Percentiles rank a stretch among this genome's conserved stretches.
phyloP scores from a whole-genome alignment of 257 asterid species.

The Solanum gandarillasii region DNA sequence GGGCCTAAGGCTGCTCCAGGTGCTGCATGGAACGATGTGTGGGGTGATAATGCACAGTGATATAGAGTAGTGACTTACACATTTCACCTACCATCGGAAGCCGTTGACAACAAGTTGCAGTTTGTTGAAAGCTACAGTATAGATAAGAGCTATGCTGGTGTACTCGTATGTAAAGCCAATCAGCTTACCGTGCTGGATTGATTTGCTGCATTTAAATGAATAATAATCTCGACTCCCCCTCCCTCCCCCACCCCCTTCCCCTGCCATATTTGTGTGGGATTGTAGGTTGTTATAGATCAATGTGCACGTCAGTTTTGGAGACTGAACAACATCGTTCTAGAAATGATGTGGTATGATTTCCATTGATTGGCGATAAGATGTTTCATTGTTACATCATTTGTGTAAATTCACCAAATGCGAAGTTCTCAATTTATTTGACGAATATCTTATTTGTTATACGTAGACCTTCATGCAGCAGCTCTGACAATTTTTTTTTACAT shows the following conservation, averaged over 20 bases:
- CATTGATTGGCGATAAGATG: not conserved
- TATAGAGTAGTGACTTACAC: not conserved
- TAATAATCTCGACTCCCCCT: not conserved
- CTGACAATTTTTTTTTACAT: not conserved
- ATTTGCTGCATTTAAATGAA: not conserved
- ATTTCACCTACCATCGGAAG: not conserved
- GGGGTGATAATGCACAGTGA: slow-evolving; percentile 42
- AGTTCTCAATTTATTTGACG: not conserved
- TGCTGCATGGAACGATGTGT: slow-evolving; percentile 69
- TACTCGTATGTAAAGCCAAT: not conserved
- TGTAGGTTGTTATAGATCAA: not conserved
- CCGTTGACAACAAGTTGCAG: not conserved
- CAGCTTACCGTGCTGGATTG: not conserved
- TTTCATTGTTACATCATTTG: not conserved
- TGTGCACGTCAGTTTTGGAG: not conserved
- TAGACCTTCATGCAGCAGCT: not conserved
- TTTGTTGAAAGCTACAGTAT: not conserved
- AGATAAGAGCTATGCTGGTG: not conserved
- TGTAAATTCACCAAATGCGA: not conserved
- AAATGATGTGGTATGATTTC: not conserved
- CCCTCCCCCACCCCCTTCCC: not conserved
- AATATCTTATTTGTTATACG: not conserved
- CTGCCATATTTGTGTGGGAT: not conserved
- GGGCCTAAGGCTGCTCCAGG: slow-evolving; percentile 70
- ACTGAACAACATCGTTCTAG: not conserved